Conservation (phyloP, 495 filamentous ascomycete genomes). For the Daldinia bambusicola region DNA sequence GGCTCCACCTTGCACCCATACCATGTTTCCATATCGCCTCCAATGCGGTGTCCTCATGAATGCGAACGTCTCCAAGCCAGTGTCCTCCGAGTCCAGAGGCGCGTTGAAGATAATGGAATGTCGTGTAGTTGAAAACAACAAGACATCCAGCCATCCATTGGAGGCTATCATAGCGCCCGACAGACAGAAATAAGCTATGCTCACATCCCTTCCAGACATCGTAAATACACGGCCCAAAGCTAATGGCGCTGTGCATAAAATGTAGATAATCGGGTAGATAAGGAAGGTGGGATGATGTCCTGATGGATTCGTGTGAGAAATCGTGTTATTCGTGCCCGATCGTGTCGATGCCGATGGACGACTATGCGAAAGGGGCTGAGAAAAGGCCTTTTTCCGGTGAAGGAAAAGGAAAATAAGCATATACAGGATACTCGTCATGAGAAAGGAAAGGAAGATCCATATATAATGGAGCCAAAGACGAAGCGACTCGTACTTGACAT, state of each 20-base stretch:
- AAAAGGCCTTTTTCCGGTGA: slow-evolving; percentile 38
- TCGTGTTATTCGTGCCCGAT: slow-evolving; percentile 5
- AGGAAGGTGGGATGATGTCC: slow-evolving; percentile 73
- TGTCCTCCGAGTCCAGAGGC: slow-evolving; percentile 53
- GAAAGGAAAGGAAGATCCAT: slow-evolving; percentile 79
- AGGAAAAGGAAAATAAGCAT: slow-evolving; percentile 70
- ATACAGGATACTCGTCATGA: slow-evolving; percentile 72
- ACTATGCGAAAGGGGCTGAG: slow-evolving; percentile 20
- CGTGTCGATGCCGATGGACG: slow-evolving; percentile 12
- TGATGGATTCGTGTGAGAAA: slow-evolving; percentile 29
- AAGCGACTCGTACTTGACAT: slow-evolving; percentile 64
- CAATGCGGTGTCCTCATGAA: slow-evolving; percentile 59
- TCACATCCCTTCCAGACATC: slow-evolving; percentile 65
- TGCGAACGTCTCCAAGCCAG: slow-evolving; percentile 59
- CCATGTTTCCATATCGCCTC: slow-evolving; percentile 55
- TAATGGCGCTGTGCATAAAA: slow-evolving; percentile 75
- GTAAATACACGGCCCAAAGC: slow-evolving; percentile 74
- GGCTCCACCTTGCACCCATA: slow-evolving; percentile 55
- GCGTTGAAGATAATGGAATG: slow-evolving; percentile 60
- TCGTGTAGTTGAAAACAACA: slow-evolving; percentile 78
- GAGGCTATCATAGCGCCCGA: slow-evolving; percentile 78
- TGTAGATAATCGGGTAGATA: slow-evolving; percentile 79
- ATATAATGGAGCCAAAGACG: slow-evolving; percentile 81
- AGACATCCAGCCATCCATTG: slow-evolving; percentile 78
- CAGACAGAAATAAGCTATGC: slow-evolving; percentile 69